phyloP scores from a whole-genome alignment of 192 early-diverging fungal species.

The Rhizophagus prolifer region DNA sequence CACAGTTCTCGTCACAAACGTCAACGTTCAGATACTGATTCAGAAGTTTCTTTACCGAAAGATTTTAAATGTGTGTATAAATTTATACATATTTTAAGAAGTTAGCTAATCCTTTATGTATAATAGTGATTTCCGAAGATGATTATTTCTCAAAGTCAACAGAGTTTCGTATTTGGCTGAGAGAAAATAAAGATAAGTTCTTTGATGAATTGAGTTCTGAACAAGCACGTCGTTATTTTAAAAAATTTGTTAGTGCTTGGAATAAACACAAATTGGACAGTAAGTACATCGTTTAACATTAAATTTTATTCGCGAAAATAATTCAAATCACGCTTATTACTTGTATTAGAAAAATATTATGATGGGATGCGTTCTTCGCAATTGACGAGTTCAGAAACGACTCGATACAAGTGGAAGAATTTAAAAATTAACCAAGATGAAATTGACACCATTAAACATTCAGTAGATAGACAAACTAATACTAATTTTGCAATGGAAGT shows the following conservation, averaged over 20 bases:
- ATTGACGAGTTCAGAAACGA: slow-evolving; percentile 58
- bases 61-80: not conserved
- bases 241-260: slow-evolving; percentile 86
- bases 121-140: slow-evolving; percentile 58
- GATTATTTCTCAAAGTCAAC: slow-evolving; percentile 78
- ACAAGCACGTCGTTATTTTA: slow-evolving; percentile 72
- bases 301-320: not conserved
- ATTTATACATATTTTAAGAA: not conserved
- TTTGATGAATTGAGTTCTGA: slow-evolving; percentile 73
- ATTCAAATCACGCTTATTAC: not conserved
- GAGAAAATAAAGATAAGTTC: slow-evolving; percentile 66
- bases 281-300: slow-evolving; percentile 12
- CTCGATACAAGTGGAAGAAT: slow-evolving; percentile 72
- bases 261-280: slow-evolving; percentile 69
- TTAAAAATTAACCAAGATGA: slow-evolving; percentile 47
- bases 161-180: slow-evolving; percentile 84
- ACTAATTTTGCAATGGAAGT: slow-evolving; percentile 38
- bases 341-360: slow-evolving; percentile 61
- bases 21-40: not conserved
- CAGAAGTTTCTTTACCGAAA: not conserved
- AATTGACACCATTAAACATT: slow-evolving; percentile 56
- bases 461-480: slow-evolving; percentile 61
- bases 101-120: not conserved
- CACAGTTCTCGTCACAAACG: not conserved
- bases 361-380: slow-evolving; percentile 66